These are phyloP conservation scores for Serendipita sp. DNA, from an alignment of 768 basidiomycete genomes.

Conservation along the genomic window DNA sequence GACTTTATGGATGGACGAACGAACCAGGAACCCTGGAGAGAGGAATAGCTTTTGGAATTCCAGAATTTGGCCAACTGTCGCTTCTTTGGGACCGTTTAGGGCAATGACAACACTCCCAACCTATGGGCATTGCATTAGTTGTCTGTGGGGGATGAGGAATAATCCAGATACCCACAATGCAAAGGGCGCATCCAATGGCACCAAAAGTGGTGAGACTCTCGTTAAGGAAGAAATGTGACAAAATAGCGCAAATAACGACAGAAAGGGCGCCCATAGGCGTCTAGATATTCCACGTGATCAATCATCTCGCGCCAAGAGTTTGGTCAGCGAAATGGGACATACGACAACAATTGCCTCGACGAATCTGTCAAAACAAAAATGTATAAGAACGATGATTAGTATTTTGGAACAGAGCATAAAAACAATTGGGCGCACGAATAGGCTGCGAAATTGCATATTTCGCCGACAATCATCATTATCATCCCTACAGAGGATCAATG, in stretches of 20 bases:
- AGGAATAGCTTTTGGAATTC: conserved; percentile 69
- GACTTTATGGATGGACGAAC: not conserved
- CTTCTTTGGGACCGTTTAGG: conserved; percentile 69
- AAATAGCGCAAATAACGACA: conserved; percentile 85
- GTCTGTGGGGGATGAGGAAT: not conserved
- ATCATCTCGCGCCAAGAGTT: conserved; percentile 2
- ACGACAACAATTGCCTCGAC: conserved; percentile 87
- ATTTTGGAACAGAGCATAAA: not conserved
- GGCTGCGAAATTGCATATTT: conserved; percentile 24
- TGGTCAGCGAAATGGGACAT: conserved; percentile 10
- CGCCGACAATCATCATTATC: conserved; percentile 76
- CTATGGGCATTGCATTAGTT: conserved; percentile 21
- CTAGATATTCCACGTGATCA: conserved; percentile 21
- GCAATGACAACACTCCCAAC: conserved; percentile 82
- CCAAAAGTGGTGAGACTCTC: conserved; percentile 92
- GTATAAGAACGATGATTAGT: too few species aligned
- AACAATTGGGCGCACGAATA: conserved; percentile 33
- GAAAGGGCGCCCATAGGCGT: conserved; percentile 93
- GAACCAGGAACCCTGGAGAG: conserved; percentile 60
- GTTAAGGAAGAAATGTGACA: conserved; percentile 85
- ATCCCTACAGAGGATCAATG: conserved; percentile 24
- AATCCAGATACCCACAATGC: conserved; percentile 44
- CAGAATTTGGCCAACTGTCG: conserved; percentile 48
- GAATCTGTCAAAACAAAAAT: conserved; percentile 24
- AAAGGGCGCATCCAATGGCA: conserved; percentile 89